phyloP scores from a whole-genome alignment of 306 rosid species.

The Cajanus cajan region DNA sequence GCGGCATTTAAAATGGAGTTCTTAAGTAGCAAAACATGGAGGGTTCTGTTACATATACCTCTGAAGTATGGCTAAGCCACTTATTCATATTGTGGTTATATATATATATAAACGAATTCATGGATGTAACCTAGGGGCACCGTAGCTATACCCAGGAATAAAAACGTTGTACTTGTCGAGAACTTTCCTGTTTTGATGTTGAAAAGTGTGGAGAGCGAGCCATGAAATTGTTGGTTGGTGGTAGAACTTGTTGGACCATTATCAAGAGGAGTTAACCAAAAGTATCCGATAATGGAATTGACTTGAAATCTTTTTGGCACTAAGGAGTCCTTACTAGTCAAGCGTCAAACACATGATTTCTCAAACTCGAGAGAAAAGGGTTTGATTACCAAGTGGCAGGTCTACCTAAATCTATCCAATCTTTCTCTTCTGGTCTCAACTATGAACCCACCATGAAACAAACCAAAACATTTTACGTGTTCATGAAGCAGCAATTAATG shows the following conservation, averaged over 20 bases:
- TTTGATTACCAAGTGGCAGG: slow-evolving; percentile 66
- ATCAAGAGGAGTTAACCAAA: slow-evolving; percentile 25
- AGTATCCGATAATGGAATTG: slow-evolving; percentile 44
- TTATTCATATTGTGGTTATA: background rate
- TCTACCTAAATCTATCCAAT: slow-evolving; percentile 41
- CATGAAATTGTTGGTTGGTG: slow-evolving; percentile 50
- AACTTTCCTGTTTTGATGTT: slow-evolving; percentile 20
- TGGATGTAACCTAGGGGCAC: background rate
- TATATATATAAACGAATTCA: background rate
- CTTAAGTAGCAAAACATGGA: background rate
- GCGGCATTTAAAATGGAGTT: background rate
- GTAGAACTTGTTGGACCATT: slow-evolving; percentile 40
- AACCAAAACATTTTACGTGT: background rate
- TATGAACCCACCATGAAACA: slow-evolving; percentile 38
- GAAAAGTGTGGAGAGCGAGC: slow-evolving; percentile 31
- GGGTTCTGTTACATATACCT: background rate
- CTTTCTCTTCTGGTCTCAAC: slow-evolving; percentile 25
- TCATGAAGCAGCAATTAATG: slow-evolving; percentile 3
- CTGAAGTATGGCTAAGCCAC: background rate
- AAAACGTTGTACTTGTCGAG: slow-evolving; percentile 8
- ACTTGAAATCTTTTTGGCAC: slow-evolving; percentile 35
- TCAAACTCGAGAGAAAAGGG: slow-evolving; percentile 4
- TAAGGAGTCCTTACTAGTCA: slow-evolving; percentile 27
- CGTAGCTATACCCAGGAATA: background rate
- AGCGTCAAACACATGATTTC: slow-evolving; percentile 17